Base-by-base conservation (phyloP, 257 asterid genomes). In the Fraxinus anomala region DNA sequence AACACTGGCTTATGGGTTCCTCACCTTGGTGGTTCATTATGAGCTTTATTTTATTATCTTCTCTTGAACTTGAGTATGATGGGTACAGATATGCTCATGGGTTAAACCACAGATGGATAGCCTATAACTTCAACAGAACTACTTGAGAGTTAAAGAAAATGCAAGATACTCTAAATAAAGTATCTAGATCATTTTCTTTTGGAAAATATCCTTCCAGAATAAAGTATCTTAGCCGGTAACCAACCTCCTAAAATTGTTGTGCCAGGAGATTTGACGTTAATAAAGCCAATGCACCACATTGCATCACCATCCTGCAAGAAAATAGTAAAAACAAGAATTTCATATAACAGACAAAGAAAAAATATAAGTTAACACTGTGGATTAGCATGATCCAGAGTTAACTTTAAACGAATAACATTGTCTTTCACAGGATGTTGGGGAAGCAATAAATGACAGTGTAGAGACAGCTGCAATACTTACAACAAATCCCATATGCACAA, bases 261-360 rank as follows among this genome's bases (percentile, higher is more conserved):
- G 72, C 92, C 94, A 37, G 85, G 90, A 66, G 76, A 86, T 80
- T 86, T 89, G 70, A 84, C 89, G 82, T 88, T 92, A 24, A 87
- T 61, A 85, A 94, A 91, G 70, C 99, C 99, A 66, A 92, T 81
- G 86, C 97, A 94, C 99, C 99, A 94, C 90, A 83, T 76, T 66
- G 92, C 84, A 84, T 88, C 84, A 75, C 96, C 94, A 59, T 91
- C 96, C 99, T 94, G 91, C 30, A 72, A 39, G 80, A 73, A 80
- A 85, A 74, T 26, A n/a, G 72, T 17, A 44, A 81, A 72, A 74
- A 19, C 34, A 78, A 36, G 70, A 23, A 73, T 54, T 34, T 34
- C 42, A 75, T 6, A 76, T 7, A 19, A 39, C 66, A 36, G 82
- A 21, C 14, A 13, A 28, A 59, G 56, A 63, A 31, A n/a, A 76